A percentile compares a stretch with the other conserved stretches of the same genome.
Conservation (phyloP, 495 filamentous ascomycete genomes). For the Penicillium desertorum region DNA sequence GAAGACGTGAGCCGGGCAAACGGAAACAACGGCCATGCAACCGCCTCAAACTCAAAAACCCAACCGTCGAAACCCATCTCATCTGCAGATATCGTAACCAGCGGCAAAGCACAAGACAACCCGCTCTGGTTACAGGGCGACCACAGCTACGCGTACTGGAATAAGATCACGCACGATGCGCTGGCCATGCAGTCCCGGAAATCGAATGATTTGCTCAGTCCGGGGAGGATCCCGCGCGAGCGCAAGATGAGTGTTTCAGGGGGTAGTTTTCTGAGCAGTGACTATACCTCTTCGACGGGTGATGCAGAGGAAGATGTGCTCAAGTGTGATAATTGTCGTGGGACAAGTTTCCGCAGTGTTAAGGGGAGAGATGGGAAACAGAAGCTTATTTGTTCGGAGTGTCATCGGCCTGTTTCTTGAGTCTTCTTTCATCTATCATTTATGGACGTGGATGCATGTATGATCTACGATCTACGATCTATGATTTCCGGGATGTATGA, state of each 20-base stretch:
- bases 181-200: slow-evolving; percentile 36
- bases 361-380: slow-evolving; percentile 46
- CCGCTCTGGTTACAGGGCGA: slow-evolving; percentile 54
- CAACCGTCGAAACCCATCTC: slow-evolving; percentile 12
- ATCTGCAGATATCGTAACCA: slow-evolving; percentile 21
- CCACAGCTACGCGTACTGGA: slow-evolving; percentile 55
- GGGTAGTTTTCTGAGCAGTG: slow-evolving; percentile 50
- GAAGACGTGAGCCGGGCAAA: slow-evolving; percentile 6
- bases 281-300: slow-evolving; percentile 38
- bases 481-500: slow-evolving; percentile 2
- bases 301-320: slow-evolving; percentile 47
- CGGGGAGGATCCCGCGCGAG: slow-evolving; percentile 27
- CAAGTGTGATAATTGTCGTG: slow-evolving; percentile 49
- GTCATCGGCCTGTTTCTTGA: slow-evolving; percentile 35
- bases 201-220: slow-evolving; percentile 29
- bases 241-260: slow-evolving; percentile 34
- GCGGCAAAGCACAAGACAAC: slow-evolving; percentile 35
- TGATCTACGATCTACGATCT: background rate
- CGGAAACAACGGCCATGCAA: slow-evolving; percentile 4
- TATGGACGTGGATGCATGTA: background rate
- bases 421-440: background rate
- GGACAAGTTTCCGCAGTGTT: slow-evolving; percentile 53
- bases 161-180: slow-evolving; percentile 48
- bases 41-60: background rate
- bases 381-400: slow-evolving; percentile 54